Base-by-base conservation (phyloP, 2,329 filamentous ascomycete genomes). In the Neonectria ditissima region DNA sequence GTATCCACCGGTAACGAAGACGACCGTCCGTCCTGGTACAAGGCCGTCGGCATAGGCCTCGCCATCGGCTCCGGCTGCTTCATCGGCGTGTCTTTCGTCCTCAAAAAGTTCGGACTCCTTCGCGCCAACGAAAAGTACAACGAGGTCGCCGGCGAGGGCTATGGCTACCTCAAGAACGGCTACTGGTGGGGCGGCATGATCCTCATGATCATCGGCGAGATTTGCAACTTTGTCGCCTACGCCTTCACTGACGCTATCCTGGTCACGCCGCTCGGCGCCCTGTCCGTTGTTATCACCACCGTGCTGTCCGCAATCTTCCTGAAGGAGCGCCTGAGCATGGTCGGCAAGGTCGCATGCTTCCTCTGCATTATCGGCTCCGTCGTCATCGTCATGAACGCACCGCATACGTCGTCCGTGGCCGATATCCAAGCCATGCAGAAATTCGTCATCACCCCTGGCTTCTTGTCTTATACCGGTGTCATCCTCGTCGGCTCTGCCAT, bases 151-250 rank as follows among this genome's bases (percentile, higher is more conserved):
- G 96, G 96, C 64, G 95, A 98, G 79, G 96, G 96, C 60, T 98
- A 98, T 78, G 94, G 95, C 66, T 99, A 98, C 78, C 88, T 99
- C 73, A 97, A 97, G 82, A 98, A 98, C 75, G 84, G 84, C 20
- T 97, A 87, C 83, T 99, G 96, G 96, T 99, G 96, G 96, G 79
- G 83, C 1, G 96, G 96, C 72, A 98, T 99, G 96, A 94, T 84
- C 0, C 85, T 98, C 63, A 98, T 99, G 96, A 97, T 98, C 72
- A 74, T 98, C 45, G 96, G 96, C 71, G 96, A 99, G 80, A 88
- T 97, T 60, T 97, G 93, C 87, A 99, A 99, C 80, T 97, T 98
- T 77, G 93, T 95, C 76, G 96, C 96, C 57, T 98, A 98, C 76
- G 93, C 94, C 60, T 98, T 98, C 74, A 96, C 96, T 66, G 96